phyloP scores from a whole-genome alignment of 2,329 filamentous ascomycete genomes.

The Fonsecaea erecta region DNA sequence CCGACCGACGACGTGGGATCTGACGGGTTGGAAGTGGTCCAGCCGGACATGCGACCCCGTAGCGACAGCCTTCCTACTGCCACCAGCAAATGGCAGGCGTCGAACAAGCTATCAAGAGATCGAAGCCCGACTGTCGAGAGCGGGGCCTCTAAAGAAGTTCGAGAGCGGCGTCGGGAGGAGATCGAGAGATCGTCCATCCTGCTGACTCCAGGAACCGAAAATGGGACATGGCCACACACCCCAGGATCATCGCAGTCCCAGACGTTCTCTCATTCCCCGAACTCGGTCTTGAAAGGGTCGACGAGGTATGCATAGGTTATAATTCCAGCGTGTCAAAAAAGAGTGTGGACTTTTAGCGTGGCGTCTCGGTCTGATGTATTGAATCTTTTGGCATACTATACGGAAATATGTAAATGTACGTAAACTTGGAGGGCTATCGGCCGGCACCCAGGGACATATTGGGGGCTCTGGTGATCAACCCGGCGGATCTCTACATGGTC shows the following conservation, averaged over 20 bases:
- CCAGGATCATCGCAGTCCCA: constrained; percentile 13
- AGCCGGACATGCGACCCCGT: constrained; percentile 21
- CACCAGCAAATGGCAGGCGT: constrained; percentile 28
- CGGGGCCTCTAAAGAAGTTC: constrained; percentile 28
- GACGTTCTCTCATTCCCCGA: constrained; percentile 5
- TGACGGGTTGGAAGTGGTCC: constrained; percentile 18
- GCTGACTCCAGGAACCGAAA: constrained; percentile 18
- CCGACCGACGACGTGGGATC: constrained; percentile 27
- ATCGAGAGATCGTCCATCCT: constrained; percentile 33
- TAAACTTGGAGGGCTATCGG: background rate
- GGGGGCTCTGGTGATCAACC: background rate
- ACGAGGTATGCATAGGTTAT: constrained; percentile 25
- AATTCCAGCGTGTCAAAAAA: background rate
- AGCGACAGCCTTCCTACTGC: constrained; percentile 31
- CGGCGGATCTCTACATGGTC: background rate
- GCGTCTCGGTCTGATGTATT: constrained; percentile 15
- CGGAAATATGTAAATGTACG: constrained; percentile 3
- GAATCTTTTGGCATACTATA: background rate
- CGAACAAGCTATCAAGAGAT: constrained; percentile 24
- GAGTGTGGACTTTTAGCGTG: constrained; percentile 18
- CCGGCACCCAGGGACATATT: background rate
- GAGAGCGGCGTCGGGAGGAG: constrained; percentile 34
- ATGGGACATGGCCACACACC: constrained; percentile 21
- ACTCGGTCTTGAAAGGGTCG: constrained; percentile 14
- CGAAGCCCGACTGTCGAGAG: constrained; percentile 27